These are phyloP conservation scores for Tetrahymena borealis DNA, from an alignment of 73 alveolate species.

Conservation along the genomic window DNA sequence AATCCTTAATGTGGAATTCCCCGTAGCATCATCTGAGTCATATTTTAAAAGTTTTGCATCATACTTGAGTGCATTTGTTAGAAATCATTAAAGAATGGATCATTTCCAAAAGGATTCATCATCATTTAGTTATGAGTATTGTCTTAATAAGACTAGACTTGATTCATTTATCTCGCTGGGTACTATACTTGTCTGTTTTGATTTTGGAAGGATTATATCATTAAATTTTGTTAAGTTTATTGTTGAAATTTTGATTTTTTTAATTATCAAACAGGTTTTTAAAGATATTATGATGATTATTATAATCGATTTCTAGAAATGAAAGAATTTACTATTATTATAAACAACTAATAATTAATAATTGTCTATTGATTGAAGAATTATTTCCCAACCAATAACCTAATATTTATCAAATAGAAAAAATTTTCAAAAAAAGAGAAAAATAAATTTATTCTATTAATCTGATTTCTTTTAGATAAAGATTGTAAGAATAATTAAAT, in stretches of 20 bases:
- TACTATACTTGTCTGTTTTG: not conserved
- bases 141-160: not conserved
- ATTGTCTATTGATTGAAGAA: too few relatives aligned
- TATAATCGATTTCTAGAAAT: not conserved
- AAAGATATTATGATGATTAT: not conserved
- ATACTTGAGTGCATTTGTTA: not conserved
- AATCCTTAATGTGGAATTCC: not conserved
- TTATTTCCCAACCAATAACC: too few relatives aligned
- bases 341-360: not conserved
- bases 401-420: too few relatives aligned
- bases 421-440: too few relatives aligned
- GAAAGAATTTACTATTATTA: not conserved
- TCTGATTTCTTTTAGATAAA: too few relatives aligned
- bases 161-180: not conserved
- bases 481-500: too few relatives aligned
- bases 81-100: not conserved
- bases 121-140: not conserved
- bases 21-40: not conserved
- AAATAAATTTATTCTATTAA: too few relatives aligned
- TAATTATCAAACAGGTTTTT: not conserved
- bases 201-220: not conserved
- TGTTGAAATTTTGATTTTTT: not conserved
- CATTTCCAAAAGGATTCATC: not conserved
- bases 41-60: not conserved
- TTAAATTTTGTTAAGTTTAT: too few relatives aligned